Evolutionary conservation across 108 stramenopile genomes (phyloP).

Genomic region (Discostella stelligeroides): DNA sequence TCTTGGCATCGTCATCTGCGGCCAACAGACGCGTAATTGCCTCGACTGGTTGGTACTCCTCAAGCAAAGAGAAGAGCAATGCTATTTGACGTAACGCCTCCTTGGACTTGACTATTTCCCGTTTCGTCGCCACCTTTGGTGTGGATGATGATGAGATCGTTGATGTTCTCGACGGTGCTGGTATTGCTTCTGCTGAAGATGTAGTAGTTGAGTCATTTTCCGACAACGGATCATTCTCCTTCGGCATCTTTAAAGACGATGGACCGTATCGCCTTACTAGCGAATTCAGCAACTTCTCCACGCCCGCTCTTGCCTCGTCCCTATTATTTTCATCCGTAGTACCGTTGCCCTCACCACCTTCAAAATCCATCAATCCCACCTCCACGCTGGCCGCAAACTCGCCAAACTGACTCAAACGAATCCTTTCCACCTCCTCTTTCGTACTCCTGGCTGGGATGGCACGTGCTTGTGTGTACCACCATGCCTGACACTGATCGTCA

Average conservation of each 20-base stretch:
- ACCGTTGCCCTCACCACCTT: constrained; percentile 36
- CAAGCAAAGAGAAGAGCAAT: constrained; percentile 75
- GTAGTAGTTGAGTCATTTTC: constrained; percentile 23
- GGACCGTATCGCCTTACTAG: constrained; percentile 59
- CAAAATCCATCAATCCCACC: constrained; percentile 78
- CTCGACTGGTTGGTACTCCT: constrained; percentile 72
- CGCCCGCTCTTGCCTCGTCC: constrained; percentile 5
- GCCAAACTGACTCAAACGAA: constrained; percentile 74
- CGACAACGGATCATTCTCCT: constrained; percentile 34
- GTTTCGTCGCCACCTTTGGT: background rate
- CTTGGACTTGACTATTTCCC: constrained; percentile 43
- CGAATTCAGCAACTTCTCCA: constrained; percentile 10
- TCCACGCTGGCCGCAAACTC: constrained; percentile 81
- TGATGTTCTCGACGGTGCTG: constrained; percentile 3
- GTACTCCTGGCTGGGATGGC: constrained; percentile 62
- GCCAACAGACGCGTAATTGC: constrained; percentile 69
- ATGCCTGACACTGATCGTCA: constrained; percentile 77
- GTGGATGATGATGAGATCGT: background rate
- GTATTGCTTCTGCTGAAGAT: background rate
- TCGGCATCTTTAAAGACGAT: constrained; percentile 39
- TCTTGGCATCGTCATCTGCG: constrained; percentile 76
- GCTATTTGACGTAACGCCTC: constrained; percentile 86
- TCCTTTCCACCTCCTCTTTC: constrained; percentile 55
- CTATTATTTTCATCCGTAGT: too few species aligned
- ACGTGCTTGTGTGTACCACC: constrained; percentile 72